phyloP scores from a whole-genome alignment of 257 asterid species.

The Ehretia macrophylla region DNA sequence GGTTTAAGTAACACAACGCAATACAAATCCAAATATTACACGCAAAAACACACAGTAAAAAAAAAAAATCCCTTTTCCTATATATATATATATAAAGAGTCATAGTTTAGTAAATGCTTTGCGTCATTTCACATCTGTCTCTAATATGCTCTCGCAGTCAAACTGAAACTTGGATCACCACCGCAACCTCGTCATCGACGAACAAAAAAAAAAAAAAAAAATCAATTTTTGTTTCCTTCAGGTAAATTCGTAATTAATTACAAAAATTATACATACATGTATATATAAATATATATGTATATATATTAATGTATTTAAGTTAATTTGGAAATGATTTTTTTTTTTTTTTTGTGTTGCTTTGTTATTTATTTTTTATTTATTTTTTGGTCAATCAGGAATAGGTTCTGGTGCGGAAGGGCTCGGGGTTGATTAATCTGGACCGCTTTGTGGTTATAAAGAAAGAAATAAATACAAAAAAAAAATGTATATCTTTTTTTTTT shows the following conservation, averaged over 20 bases:
- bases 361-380: background rate
- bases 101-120: too few species aligned
- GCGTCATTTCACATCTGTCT: background rate
- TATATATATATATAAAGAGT: background rate
- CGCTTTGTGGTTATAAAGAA: constrained; percentile 10
- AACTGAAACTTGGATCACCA: background rate
- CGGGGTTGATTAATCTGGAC: constrained; percentile 2
- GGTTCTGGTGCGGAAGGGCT: constrained; percentile 10
- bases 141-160: background rate
- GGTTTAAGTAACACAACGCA: too few species aligned
- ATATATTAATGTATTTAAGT: background rate
- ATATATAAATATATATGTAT: background rate
- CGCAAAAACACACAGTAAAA: background rate
- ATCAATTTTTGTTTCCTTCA: background rate
- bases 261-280: too few species aligned
- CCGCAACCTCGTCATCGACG: background rate
- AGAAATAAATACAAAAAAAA: constrained; percentile 7
- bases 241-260: background rate
- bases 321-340: background rate
- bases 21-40: too few species aligned
- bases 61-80: background rate
- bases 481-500: constrained; percentile 9
- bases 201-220: too few species aligned
- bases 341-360: too few species aligned
- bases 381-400: constrained; percentile 18